Percentiles rank a stretch among this genome's conserved stretches.
These are phyloP conservation scores for Panicum virgatum DNA, from an alignment of 202 grass and related monocot species.

Conservation along the genomic window DNA sequence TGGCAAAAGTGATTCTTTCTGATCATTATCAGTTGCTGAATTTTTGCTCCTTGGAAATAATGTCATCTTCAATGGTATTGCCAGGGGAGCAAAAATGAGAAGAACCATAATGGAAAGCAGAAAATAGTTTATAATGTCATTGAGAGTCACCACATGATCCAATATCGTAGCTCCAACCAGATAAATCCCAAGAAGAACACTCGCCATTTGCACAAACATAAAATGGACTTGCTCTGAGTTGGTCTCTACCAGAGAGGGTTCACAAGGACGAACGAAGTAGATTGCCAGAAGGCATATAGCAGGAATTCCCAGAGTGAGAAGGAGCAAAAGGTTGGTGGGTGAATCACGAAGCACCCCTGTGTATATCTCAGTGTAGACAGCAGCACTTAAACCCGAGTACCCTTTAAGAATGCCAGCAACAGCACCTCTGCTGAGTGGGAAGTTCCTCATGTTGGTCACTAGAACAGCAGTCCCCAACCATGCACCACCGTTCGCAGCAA, in stretches of 20 bases:
- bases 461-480: constrained; percentile 78
- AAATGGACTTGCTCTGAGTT: constrained; percentile 67
- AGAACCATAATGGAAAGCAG: constrained; percentile 67
- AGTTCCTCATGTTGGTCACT: constrained; percentile 97
- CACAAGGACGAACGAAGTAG: constrained; percentile 79
- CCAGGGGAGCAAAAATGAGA: constrained; percentile 68
- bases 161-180: constrained; percentile 61
- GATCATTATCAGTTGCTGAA: constrained; percentile 25
- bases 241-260: constrained; percentile 77
- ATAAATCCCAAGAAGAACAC: constrained; percentile 74
- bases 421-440: constrained; percentile 79
- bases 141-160: constrained; percentile 50
- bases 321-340: constrained; percentile 60
- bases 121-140: constrained; percentile 49
- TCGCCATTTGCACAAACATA: constrained; percentile 64
- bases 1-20: constrained; percentile 48
- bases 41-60: constrained; percentile 58
- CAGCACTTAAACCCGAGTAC: constrained; percentile 68
- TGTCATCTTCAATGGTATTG: constrained; percentile 96
- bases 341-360: constrained; percentile 66
- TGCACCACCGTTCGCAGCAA: constrained; percentile 82
- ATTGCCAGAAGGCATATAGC: constrained; percentile 62
- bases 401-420: constrained; percentile 93
- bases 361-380: constrained; percentile 80
- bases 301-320: constrained; percentile 76